Conservation (phyloP, 2,329 filamentous ascomycete species). For the Grosmannia penicillata region DNA sequence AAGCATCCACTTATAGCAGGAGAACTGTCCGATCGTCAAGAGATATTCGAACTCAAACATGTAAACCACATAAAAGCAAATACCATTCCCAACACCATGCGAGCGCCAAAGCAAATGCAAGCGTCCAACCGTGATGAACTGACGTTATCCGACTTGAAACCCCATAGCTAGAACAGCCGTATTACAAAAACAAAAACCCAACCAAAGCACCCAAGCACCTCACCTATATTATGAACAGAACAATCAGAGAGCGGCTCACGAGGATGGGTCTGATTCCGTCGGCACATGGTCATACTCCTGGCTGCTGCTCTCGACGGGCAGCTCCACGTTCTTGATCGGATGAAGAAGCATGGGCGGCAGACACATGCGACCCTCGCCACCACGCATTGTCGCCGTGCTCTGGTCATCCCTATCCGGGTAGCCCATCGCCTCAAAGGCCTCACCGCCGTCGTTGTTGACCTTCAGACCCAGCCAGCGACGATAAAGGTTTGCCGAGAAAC, state of each 20-base stretch:
- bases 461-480: slow-evolving; percentile 72
- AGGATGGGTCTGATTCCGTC: slow-evolving; percentile 35
- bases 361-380: slow-evolving; percentile 77
- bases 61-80: neutral
- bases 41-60: neutral
- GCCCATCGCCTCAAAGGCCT: slow-evolving; percentile 53
- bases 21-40: neutral
- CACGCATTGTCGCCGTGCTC: slow-evolving; percentile 36
- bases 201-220: neutral
- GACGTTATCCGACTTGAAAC: neutral
- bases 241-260: slow-evolving; percentile 14
- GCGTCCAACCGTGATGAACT: neutral
- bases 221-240: neutral
- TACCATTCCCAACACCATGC: neutral
- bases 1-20: too few species aligned
- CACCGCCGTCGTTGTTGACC: slow-evolving; percentile 65
- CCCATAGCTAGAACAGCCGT: too few species aligned
- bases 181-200: neutral
- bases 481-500: slow-evolving; percentile 71
- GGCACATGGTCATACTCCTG: slow-evolving; percentile 25
- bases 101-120: neutral
- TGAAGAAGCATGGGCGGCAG: slow-evolving; percentile 80
- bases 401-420: slow-evolving; percentile 35
- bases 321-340: slow-evolving; percentile 65
- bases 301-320: slow-evolving; percentile 44